Evolutionary conservation across 2,329 filamentous ascomycete species (phyloP).

Genomic region (Monosporascus sp.): DNA sequence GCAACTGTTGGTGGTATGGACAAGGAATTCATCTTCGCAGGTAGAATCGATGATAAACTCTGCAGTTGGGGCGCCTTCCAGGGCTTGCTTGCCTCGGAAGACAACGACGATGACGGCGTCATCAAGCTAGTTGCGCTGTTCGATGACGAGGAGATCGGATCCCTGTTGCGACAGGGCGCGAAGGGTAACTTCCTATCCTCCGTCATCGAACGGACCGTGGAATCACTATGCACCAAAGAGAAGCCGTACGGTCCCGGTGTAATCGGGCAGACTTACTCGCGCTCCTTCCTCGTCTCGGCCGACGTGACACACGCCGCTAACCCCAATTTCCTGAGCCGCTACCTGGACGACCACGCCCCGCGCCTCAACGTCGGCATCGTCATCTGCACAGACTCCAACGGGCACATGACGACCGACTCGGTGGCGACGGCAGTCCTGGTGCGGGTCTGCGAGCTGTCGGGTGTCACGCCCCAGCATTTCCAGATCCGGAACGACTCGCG

Average conservation of each 20-base stretch:
- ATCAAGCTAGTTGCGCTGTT: slow-evolving; percentile 93
- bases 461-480: slow-evolving; percentile 74
- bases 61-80: slow-evolving; percentile 90
- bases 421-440: slow-evolving; percentile 77
- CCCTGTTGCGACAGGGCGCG: slow-evolving; percentile 83
- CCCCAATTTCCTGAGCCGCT: slow-evolving; percentile 83
- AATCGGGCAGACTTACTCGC: slow-evolving; percentile 78
- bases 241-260: slow-evolving; percentile 52
- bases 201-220: slow-evolving; percentile 75
- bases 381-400: slow-evolving; percentile 78
- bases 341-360: slow-evolving; percentile 81
- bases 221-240: slow-evolving; percentile 45
- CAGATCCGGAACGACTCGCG: slow-evolving; percentile 91
- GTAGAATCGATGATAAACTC: slow-evolving; percentile 94
- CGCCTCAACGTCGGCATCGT: slow-evolving; percentile 83
- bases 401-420: slow-evolving; percentile 92
- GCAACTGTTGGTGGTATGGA: slow-evolving; percentile 79
- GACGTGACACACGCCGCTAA: slow-evolving; percentile 94
- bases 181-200: slow-evolving; percentile 80
- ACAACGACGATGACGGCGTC: slow-evolving; percentile 53
- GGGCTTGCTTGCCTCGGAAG: slow-evolving; percentile 66
- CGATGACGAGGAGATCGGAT: slow-evolving; percentile 95
- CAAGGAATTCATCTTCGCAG: slow-evolving; percentile 90
- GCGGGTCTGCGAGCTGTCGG: slow-evolving; percentile 70
- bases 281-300: slow-evolving; percentile 85